Base-by-base conservation (phyloP, 2,329 filamentous ascomycete genomes). In the Fusarium sp. region DNA sequence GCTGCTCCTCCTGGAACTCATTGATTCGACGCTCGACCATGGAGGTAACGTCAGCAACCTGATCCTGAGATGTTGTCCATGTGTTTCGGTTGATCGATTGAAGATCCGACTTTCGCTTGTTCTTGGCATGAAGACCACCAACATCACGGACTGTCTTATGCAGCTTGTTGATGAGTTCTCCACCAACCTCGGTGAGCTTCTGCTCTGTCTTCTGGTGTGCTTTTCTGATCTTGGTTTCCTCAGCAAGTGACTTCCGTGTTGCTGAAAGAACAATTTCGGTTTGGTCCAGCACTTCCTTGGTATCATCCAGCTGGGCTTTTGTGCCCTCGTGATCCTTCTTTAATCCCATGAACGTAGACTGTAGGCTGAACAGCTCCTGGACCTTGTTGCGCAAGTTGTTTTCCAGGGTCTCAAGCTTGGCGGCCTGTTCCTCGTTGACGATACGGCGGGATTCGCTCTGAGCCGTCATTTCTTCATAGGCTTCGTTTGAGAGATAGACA, bases 381-480 rank as follows among this genome's bases (percentile, higher is more conserved):
- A 97, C 92, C 81, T 98, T 98, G 84, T 97, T 96, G 28, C 94
- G 91, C 62, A 99, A 86, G 78, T 96, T 98, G 42, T 89, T 89
- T 81, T 99, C 96, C 84, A 98, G 92, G 0, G 94, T 95, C 79
- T 97, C 94, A 52, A 99, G 95, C 81, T 94, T 96, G 75, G 96
- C 95, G 13, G 91, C 89, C 79, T 98, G 96, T 80, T 99, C 96
- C 78, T 98, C 96, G 75, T 92, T 93, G 44, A 98, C 88, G 71
- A 98, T 98, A 18, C 94, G 89, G 59, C 95, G 89, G 5, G 96
- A 98, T 82, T 99, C 96, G 82, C 93, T 98, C 81, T 98, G 92
- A 10, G 94, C 93, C 0, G 92, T 96, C 84, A 99, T 93, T 77
- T 97, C 94, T 80, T 98, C 96, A 79, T 95, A 98, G 22, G 90